Conservation (phyloP, 2,329 filamentous ascomycete species). For the Exophiala xenobiotica region DNA sequence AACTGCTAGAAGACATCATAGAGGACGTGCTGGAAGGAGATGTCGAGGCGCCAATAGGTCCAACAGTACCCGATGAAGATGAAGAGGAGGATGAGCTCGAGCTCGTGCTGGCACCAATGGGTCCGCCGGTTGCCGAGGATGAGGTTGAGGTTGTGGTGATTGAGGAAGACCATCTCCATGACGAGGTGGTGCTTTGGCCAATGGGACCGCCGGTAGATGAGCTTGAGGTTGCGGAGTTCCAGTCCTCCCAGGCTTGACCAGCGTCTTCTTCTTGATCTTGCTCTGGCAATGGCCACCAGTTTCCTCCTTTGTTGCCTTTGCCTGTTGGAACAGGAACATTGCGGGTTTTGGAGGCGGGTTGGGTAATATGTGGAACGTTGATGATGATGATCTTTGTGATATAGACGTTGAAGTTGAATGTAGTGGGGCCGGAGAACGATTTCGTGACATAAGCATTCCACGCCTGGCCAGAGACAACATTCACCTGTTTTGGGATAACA, state of each 20-base stretch:
- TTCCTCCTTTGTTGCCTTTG: neutral
- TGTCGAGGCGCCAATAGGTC: neutral
- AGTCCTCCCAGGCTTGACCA: constrained; percentile 13
- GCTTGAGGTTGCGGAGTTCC: neutral
- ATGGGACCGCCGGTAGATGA: neutral
- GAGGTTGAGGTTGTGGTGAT: neutral
- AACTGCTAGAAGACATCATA: no score
- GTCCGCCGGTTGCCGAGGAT: neutral
- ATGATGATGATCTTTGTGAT: constrained; percentile 17
- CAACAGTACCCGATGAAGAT: neutral
- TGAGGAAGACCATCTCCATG: neutral
- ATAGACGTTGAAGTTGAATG: constrained; percentile 12
- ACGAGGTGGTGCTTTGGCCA: neutral
- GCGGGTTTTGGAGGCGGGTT: constrained; percentile 1
- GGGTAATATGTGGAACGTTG: constrained; percentile 5
- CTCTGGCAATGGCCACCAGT: constrained; percentile 16
- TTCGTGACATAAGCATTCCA: constrained; percentile 21
- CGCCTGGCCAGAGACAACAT: constrained; percentile 7
- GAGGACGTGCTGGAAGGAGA: neutral
- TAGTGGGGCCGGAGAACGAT: constrained; percentile 10
- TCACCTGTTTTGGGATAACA: constrained; percentile 6
- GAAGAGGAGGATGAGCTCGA: neutral
- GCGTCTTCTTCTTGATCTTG: constrained; percentile 3
- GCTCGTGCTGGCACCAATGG: no score
- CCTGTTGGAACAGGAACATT: constrained; percentile 4